phyloP scores from a whole-genome alignment of 345 rosid species.

The Linum trigynum region DNA sequence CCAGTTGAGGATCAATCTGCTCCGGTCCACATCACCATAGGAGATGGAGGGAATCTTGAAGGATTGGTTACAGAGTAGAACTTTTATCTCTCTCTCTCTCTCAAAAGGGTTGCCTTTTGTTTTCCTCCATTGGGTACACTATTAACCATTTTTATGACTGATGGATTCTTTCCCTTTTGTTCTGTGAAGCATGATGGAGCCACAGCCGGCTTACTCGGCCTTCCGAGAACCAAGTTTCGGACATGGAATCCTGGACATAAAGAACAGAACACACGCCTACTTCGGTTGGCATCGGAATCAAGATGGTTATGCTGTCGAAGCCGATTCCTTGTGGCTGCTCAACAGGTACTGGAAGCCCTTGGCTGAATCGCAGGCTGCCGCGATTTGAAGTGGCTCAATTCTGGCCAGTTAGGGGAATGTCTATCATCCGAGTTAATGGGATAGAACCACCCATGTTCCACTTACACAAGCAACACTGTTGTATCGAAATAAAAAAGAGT shows the following conservation, averaged over 20 bases:
- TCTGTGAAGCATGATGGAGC: slow-evolving; percentile 47
- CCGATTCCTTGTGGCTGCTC: slow-evolving; percentile 57
- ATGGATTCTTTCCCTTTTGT: not conserved
- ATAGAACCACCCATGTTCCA: not conserved
- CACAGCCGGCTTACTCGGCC: slow-evolving; percentile 73
- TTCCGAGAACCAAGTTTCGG: slow-evolving; percentile 32
- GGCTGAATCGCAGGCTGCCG: not conserved
- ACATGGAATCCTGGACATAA: not conserved
- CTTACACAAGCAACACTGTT: too few relatives aligned
- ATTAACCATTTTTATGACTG: not conserved
- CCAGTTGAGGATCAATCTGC: slow-evolving; percentile 48
- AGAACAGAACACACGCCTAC: slow-evolving; percentile 41
- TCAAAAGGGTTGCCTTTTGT: not conserved
- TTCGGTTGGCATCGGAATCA: slow-evolving; percentile 74
- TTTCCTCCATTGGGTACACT: not conserved
- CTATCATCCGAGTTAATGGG: too few relatives aligned
- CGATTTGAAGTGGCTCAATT: too few relatives aligned
- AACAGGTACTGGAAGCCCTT: slow-evolving; percentile 39
- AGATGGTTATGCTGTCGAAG: slow-evolving; percentile 53
- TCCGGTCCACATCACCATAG: slow-evolving; percentile 70
- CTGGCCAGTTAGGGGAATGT: too few relatives aligned
- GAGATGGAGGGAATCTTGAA: slow-evolving; percentile 87
- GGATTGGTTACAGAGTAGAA: slow-evolving; percentile 52
- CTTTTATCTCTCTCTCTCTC: not conserved
- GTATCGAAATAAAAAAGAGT: too few relatives aligned